A percentile compares a stretch with the other conserved stretches of the same genome.
phyloP scores from a whole-genome alignment of 73 alveolate species.

The Halteria grandinella region DNA sequence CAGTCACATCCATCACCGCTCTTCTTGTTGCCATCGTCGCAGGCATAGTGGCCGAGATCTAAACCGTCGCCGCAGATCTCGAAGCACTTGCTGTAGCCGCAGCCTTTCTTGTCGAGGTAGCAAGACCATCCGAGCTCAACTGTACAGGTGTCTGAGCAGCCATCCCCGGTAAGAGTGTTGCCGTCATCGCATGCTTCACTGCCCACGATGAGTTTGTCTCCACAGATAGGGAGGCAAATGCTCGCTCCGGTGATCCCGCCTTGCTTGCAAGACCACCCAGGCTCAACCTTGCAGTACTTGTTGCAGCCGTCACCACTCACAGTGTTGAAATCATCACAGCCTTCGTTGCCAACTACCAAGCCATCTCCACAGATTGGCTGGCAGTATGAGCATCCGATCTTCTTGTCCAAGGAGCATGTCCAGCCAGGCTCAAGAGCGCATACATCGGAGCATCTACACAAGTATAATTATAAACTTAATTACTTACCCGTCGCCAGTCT shows the following conservation, averaged over 20 bases:
- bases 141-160: slow-evolving; percentile 58
- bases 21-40: slow-evolving; percentile 41
- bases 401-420: too few species aligned
- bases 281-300: slow-evolving; percentile 16
- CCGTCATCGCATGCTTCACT: slow-evolving; percentile 70
- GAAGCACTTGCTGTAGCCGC: too few species aligned
- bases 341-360: not conserved
- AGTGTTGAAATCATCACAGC: slow-evolving; percentile 16
- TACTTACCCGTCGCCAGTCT: slow-evolving; percentile 69
- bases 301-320: too few species aligned
- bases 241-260: slow-evolving; percentile 10
- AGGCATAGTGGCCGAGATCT: slow-evolving; percentile 15
- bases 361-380: slow-evolving; percentile 25
- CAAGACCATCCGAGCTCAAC: slow-evolving; percentile 67
- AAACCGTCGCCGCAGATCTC: slow-evolving; percentile 58
- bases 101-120: not conserved
- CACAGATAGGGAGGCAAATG: slow-evolving; percentile 24
- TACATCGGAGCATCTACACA: too few species aligned
- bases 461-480: too few species aligned
- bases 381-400: too few species aligned
- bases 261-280: slow-evolving; percentile 37
- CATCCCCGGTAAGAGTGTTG: slow-evolving; percentile 54
- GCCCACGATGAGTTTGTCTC: slow-evolving; percentile 33
- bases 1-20: slow-evolving; percentile 50
- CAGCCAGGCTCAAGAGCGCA: too few species aligned